Conservation (phyloP, 140 eudicot species). For the Stevia rebaudiana region DNA sequence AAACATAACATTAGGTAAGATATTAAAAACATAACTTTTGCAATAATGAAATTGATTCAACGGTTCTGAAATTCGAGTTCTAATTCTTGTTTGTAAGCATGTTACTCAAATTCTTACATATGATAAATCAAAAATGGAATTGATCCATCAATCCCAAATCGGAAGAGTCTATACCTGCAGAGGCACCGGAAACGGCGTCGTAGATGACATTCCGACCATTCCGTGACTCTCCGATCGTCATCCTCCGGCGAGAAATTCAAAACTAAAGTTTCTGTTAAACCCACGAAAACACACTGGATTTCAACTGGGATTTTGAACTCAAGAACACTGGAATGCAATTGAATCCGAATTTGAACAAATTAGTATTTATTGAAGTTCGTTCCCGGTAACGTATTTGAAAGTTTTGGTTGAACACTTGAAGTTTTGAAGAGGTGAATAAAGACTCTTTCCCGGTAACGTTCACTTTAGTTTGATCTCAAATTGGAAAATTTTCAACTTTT, state of each 20-base stretch:
- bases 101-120: background rate
- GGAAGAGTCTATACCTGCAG: constrained; percentile 50
- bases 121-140: background rate
- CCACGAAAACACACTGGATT: constrained; percentile 3
- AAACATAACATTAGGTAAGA: background rate
- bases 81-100: background rate
- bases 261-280: background rate
- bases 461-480: constrained; percentile 19
- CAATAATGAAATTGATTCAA: background rate
- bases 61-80: constrained; percentile 17
- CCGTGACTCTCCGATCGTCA: constrained; percentile 53
- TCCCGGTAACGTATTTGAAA: constrained; percentile 28
- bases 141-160: background rate
- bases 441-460: constrained; percentile 8
- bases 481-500: constrained; percentile 5
- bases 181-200: constrained; percentile 87
- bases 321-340: constrained; percentile 1
- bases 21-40: too few relatives aligned
- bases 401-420: constrained; percentile 26
- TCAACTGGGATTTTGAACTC: constrained; percentile 11
- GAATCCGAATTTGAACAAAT: constrained; percentile 5
- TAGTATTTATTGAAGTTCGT: constrained; percentile 5
- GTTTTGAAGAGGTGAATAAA: background rate
- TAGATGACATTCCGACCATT: constrained; percentile 41
- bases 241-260: constrained; percentile 16